Evolutionary conservation across 805 yeast genomes (phyloP).

Genomic region (Candida bentonensis): DNA sequence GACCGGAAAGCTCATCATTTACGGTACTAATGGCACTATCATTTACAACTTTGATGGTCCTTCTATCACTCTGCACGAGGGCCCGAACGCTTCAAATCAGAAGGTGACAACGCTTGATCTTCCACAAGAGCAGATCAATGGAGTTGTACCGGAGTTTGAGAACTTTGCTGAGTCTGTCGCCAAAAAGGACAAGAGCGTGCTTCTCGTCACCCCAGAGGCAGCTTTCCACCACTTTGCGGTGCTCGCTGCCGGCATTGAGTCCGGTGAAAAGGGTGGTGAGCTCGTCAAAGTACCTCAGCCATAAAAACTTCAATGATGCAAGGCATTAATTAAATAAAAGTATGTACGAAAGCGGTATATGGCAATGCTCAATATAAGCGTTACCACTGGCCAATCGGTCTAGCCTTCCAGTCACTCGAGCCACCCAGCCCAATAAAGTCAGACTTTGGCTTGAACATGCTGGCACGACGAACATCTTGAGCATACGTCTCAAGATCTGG

Average conservation of each 20-base stretch:
- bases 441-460: no score
- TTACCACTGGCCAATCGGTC: conserved; percentile 1
- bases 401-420: background rate
- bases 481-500: no score
- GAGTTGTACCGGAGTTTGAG: conserved; percentile 40
- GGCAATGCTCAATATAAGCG: no score
- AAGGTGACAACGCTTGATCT: conserved; percentile 15
- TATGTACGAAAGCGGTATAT: no score
- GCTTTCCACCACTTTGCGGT: conserved; percentile 91
- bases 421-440: no score
- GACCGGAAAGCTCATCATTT: conserved; percentile 49
- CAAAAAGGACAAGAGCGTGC: conserved; percentile 43
- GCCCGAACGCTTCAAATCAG: conserved; percentile 16
- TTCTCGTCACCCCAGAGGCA: conserved; percentile 51
- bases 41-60: conserved; percentile 38
- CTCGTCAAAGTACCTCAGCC: conserved; percentile 17
- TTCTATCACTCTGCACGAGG: conserved; percentile 13
- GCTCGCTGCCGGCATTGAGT: conserved; percentile 71
- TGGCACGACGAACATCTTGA: no score
- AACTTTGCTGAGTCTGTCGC: conserved; percentile 47
- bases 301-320: background rate
- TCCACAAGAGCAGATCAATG: conserved; percentile 32
- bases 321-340: no score
- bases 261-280: conserved; percentile 32
- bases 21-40: conserved; percentile 70